Base-by-base conservation (phyloP, 2,329 filamentous ascomycete species). In the Tolypocladium amazonense region DNA sequence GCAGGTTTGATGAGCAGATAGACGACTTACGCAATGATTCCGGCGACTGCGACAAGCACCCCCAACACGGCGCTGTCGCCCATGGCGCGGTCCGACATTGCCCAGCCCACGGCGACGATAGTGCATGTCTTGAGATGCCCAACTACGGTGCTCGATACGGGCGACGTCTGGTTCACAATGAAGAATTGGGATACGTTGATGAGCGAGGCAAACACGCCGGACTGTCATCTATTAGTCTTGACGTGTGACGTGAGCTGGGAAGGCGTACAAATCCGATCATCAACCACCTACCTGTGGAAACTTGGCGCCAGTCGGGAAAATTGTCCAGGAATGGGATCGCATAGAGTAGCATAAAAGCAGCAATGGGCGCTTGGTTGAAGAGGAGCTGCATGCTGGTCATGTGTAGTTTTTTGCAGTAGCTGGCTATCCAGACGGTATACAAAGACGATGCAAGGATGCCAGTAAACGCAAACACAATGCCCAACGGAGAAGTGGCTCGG, bases 321-420 rank as follows among this genome's bases (percentile, higher is more conserved):
- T 77, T 81, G 65, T 89, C 87, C 25, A 84, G 75, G 66, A 88
- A 87, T 0, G 85, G 86, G 62, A 88, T 86, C 41, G 82, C 79
- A 65, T 87, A 88, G 35, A 88, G 77, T 58, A 89, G 77, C 63
- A 88, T 70, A 61, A 86, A 77, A 2, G 82, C 80, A 27, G 84
- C 83, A 2, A 87, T 74, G 2, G 86, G 85, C 2, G 86, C 83
- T 71, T 88, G 86, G 71, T 87, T 88, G 73, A 84, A 83, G 14
- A 89, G 77, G 38, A 89, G 74, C 73, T 89, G 87, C 80, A 87
- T 86, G 71, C 84, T 88, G 64, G 80, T 82, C 74, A 88, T 84
- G 62, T 85, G 78, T 27, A 88, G 77, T 71, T 83, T 86, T 62
- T 82, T 80, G 69, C 88, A 84, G 68, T 85, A 88, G 66, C 79